Percentiles rank a stretch among this genome's conserved stretches.
Evolutionary conservation across 495 filamentous ascomycete genomes (phyloP).

Genomic region (Pseudoneurospora amorphoporcata): DNA sequence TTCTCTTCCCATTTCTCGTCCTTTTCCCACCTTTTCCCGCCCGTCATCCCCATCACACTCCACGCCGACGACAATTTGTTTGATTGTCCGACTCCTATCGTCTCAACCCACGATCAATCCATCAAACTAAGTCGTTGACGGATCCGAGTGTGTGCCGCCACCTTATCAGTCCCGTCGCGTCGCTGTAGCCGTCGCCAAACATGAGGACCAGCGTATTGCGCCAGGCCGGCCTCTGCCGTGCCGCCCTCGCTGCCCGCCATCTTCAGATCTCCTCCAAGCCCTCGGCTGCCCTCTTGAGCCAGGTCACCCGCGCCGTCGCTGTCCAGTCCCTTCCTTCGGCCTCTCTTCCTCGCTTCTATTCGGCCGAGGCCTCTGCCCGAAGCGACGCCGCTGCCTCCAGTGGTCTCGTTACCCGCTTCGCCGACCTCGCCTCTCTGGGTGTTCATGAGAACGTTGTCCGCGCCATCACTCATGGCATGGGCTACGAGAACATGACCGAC

Average conservation of each 20-base stretch:
- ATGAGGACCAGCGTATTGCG: constrained; percentile 23
- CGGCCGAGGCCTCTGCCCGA: constrained; percentile 22
- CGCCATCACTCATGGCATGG: constrained; percentile 63
- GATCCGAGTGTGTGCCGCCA: neutral
- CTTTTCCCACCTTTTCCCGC: neutral
- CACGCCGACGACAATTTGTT: neutral
- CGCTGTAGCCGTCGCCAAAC: constrained; percentile 9
- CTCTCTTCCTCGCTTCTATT: constrained; percentile 27
- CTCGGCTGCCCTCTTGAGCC: constrained; percentile 5
- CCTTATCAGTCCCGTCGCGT: neutral
- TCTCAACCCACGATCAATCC: neutral
- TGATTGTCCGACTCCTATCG: neutral
- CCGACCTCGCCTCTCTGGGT: constrained; percentile 50
- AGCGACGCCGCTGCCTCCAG: constrained; percentile 2
- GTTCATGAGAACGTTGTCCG: constrained; percentile 55
- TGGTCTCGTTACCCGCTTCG: constrained; percentile 53
- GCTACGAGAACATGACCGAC: constrained; percentile 76
- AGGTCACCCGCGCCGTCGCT: constrained; percentile 4
- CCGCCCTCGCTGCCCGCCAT: constrained; percentile 12
- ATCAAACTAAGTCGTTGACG: neutral
- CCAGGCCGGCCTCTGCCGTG: constrained; percentile 19
- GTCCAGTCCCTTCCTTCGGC: constrained; percentile 10
- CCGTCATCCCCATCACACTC: neutral
- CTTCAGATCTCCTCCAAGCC: constrained; percentile 18
- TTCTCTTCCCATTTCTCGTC: constrained; percentile 9